Conservation (phyloP, 306 rosid genomes). For the Vigna radiata region DNA sequence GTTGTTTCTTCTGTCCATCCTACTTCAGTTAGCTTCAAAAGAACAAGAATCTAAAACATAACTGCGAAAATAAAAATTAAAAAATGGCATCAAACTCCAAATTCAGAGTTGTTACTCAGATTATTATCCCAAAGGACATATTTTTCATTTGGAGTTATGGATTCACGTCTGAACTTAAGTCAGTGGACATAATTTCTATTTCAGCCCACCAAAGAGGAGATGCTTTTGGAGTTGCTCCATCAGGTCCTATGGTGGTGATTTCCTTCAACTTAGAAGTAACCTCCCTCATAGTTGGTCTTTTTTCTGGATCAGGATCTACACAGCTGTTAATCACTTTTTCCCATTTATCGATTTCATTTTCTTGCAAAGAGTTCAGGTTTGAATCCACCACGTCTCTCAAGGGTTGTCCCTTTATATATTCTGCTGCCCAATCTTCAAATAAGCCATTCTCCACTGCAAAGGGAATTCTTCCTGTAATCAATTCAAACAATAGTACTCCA, state of each 20-base stretch:
- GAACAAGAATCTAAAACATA: constrained; percentile 34
- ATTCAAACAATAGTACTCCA: constrained; percentile 76
- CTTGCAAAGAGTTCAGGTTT: constrained; percentile 58
- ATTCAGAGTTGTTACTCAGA: constrained; percentile 27
- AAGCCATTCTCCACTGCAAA: constrained; percentile 60
- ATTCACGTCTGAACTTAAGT: constrained; percentile 50
- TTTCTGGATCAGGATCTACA: constrained; percentile 57
- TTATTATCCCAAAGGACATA: not conserved
- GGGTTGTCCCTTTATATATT: constrained; percentile 64
- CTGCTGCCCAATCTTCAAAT: constrained; percentile 64
- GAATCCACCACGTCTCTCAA: constrained; percentile 75
- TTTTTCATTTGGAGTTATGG: constrained; percentile 17
- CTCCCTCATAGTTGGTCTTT: constrained; percentile 70
- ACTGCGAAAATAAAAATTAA: not conserved
- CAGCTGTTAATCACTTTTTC: constrained; percentile 63
- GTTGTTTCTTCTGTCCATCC: constrained; percentile 26
- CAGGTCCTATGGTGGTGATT: constrained; percentile 78
- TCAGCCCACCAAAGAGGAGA: constrained; percentile 99
- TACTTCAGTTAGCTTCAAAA: constrained; percentile 36
- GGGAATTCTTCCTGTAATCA: constrained; percentile 78
- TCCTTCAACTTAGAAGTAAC: constrained; percentile 63
- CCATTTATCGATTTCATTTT: constrained; percentile 60
- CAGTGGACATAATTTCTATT: constrained; percentile 77
- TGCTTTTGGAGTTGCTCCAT: constrained; percentile 74
- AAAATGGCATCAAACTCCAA: constrained; percentile 43